A percentile compares a stretch with the other conserved stretches of the same genome.
Conservation (phyloP, 2,329 filamentous ascomycete species). For the Colletotrichum plurivorum region DNA sequence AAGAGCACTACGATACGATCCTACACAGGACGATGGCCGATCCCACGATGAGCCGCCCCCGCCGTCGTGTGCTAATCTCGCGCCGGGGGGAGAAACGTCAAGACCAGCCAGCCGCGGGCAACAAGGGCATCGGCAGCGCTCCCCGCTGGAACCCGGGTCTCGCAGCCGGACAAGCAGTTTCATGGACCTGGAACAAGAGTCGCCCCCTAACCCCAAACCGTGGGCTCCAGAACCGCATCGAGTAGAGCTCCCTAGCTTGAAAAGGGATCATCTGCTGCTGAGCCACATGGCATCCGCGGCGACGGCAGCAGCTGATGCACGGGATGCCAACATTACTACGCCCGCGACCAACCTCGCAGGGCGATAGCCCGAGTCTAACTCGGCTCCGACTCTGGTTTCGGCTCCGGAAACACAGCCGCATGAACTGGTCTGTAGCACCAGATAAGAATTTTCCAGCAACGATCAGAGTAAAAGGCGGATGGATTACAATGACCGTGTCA, state of each 20-base stretch:
- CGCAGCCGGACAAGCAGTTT: constrained; percentile 37
- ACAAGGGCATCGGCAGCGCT: constrained; percentile 31
- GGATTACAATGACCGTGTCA: constrained; percentile 3
- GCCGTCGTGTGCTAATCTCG: constrained; percentile 11
- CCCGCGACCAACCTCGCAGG: constrained; percentile 28
- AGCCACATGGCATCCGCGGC: constrained; percentile 54
- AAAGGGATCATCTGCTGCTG: constrained; percentile 47
- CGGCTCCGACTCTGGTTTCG: too few relatives aligned
- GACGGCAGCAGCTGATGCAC: constrained; percentile 47
- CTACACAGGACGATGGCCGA: constrained; percentile 36
- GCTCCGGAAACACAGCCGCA: too few relatives aligned
- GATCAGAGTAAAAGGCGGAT: neutral
- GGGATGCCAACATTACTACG: constrained; percentile 27
- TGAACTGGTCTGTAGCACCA: neutral
- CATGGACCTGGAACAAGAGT: constrained; percentile 38
- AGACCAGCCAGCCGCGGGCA: constrained; percentile 37
- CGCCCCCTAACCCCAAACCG: constrained; percentile 23
- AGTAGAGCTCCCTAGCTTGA: constrained; percentile 35
- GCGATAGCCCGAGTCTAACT: constrained; percentile 10
- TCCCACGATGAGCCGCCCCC: constrained; percentile 22
- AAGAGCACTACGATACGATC: constrained; percentile 41
- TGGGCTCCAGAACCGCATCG: constrained; percentile 38
- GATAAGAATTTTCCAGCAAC: too few relatives aligned
- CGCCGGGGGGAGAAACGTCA: constrained; percentile 35
- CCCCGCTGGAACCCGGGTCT: constrained; percentile 31